Conservation (phyloP, 805 yeast genomes). For the Blastobotrys parvus region DNA sequence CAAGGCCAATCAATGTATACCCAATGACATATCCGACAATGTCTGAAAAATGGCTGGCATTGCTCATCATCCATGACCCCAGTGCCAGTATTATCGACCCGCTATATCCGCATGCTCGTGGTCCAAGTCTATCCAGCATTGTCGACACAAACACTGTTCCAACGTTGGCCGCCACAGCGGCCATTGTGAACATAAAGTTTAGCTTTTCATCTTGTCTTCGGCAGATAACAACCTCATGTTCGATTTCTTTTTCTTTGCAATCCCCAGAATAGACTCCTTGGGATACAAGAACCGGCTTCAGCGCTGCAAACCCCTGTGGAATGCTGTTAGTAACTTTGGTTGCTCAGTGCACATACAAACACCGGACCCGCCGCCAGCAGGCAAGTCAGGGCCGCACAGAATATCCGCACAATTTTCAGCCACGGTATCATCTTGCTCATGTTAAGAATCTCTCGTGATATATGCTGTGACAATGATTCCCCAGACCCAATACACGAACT, state of each 20-base stretch:
- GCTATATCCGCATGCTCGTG: conserved; percentile 64
- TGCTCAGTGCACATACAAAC: too few species aligned
- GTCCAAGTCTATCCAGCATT: conserved; percentile 72
- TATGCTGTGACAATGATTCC: too few species aligned
- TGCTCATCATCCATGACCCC: conserved; percentile 40
- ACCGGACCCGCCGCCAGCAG: conserved; percentile 86
- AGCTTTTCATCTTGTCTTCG: conserved; percentile 73
- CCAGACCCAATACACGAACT: too few species aligned
- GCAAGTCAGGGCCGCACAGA: conserved; percentile 33
- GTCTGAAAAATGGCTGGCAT: conserved; percentile 19
- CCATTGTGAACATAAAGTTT: conserved; percentile 74
- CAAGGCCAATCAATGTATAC: conserved; percentile 68
- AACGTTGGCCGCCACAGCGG: conserved; percentile 80
- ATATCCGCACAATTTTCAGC: not conserved
- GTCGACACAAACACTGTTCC: conserved; percentile 78
- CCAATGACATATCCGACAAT: conserved; percentile 69
- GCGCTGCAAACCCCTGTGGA: conserved; percentile 73
- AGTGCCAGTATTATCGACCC: conserved; percentile 50
- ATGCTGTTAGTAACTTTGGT: not conserved
- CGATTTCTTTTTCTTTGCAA: conserved; percentile 38
- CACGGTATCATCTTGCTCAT: not conserved
- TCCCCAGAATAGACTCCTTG: conserved; percentile 67
- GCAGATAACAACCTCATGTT: conserved; percentile 34
- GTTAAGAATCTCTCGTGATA: too few species aligned
- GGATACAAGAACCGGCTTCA: conserved; percentile 68